These are phyloP conservation scores for Cyberlindnera xishuangbannaensis DNA, from an alignment of 805 yeast species.

Conservation along the genomic window DNA sequence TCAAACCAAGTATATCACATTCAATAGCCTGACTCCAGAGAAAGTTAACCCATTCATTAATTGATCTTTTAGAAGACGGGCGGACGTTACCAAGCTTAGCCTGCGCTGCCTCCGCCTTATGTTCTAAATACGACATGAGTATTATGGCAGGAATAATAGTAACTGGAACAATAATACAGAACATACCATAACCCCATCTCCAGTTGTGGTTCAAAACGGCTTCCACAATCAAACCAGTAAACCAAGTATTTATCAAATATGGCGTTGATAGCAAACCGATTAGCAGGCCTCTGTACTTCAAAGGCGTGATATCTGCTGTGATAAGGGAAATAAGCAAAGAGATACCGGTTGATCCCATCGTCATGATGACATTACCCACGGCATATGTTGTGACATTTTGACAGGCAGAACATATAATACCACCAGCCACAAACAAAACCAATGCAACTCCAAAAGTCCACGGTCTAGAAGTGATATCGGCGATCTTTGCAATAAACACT, in stretches of 20 bases:
- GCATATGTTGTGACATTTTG: constrained; percentile 31
- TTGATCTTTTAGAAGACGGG: constrained; percentile 4
- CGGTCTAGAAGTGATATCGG: constrained; percentile 37
- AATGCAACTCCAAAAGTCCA: constrained; percentile 30
- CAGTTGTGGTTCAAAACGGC: constrained; percentile 33
- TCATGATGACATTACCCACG: constrained; percentile 32
- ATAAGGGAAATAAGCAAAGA: constrained; percentile 29
- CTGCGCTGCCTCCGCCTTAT: constrained; percentile 23
- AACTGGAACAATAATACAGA: constrained; percentile 40
- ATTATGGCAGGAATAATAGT: constrained; percentile 30
- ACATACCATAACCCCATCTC: constrained; percentile 52
- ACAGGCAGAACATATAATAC: constrained; percentile 32
- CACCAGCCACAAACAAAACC: constrained; percentile 30
- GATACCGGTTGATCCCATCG: constrained; percentile 34
- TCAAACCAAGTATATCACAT: constrained; percentile 34
- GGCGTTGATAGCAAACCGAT: constrained; percentile 34
- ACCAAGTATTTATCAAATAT: constrained; percentile 36
- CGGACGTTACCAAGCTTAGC: constrained; percentile 12
- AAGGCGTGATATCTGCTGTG: constrained; percentile 33
- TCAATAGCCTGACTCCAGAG: constrained; percentile 25
- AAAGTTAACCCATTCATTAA: constrained; percentile 2
- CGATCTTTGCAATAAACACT: constrained; percentile 35
- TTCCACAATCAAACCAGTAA: constrained; percentile 34
- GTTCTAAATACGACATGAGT: constrained; percentile 30
- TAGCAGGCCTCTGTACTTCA: constrained; percentile 34